A percentile compares a stretch with the other conserved stretches of the same genome.
These are phyloP conservation scores for Colletotrichum musicola DNA, from an alignment of 2,329 filamentous ascomycete genomes.

Conservation along the genomic window DNA sequence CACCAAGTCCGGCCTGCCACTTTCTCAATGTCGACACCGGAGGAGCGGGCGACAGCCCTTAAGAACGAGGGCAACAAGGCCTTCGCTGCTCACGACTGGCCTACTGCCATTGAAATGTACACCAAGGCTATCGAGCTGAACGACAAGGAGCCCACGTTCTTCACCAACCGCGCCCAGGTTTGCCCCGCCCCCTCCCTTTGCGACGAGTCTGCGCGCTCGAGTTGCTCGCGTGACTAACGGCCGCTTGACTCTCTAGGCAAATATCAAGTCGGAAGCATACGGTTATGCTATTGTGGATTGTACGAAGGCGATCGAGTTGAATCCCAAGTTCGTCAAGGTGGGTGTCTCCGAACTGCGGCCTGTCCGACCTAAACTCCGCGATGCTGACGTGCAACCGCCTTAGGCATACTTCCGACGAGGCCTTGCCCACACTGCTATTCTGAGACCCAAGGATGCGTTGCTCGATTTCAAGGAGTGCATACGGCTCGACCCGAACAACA, in stretches of 20 bases:
- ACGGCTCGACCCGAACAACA: conserved; percentile 87
- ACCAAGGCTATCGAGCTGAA: conserved; percentile 88
- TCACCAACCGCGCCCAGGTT: conserved; percentile 95
- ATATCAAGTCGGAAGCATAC: conserved; percentile 96
- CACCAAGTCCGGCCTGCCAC: conserved; percentile 8
- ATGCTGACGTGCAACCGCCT: conserved; percentile 37
- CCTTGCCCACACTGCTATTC: conserved; percentile 89
- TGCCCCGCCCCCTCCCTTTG: conserved; percentile 21
- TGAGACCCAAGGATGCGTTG: conserved; percentile 88
- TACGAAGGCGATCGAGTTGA: conserved; percentile 89
- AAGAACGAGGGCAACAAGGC: conserved; percentile 97
- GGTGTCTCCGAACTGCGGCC: conserved; percentile 37
- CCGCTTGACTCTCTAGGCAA: conserved; percentile 67
- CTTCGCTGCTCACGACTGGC: conserved; percentile 90
- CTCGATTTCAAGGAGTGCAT: conserved; percentile 94
- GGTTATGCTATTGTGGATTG: conserved; percentile 94
- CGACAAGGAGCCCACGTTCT: conserved; percentile 88
- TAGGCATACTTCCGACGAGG: conserved; percentile 96
- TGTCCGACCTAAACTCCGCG: neutral
- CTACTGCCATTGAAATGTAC: conserved; percentile 84
- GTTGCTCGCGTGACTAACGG: conserved; percentile 62
- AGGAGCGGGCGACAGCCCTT: conserved; percentile 81
- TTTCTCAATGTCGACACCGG: conserved; percentile 54
- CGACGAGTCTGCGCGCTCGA: conserved; percentile 4
- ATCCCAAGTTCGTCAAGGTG: conserved; percentile 91